These are phyloP conservation scores for Cairneyella variabilis DNA, from an alignment of 495 filamentous ascomycete species.

Conservation along the genomic window DNA sequence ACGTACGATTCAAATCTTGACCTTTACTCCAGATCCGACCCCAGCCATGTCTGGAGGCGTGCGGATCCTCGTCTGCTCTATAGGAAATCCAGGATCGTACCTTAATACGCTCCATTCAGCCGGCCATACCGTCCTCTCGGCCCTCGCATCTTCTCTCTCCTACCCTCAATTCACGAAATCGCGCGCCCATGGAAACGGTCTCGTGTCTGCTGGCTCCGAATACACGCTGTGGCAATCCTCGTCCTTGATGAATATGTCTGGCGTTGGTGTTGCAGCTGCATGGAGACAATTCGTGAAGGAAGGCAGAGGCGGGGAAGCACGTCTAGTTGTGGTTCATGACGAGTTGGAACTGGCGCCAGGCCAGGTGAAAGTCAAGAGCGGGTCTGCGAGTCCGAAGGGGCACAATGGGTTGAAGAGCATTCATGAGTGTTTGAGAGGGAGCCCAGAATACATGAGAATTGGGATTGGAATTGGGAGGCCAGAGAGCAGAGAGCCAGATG, in stretches of 20 bases:
- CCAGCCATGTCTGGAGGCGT: no score
- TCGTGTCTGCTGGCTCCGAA: conserved; percentile 34
- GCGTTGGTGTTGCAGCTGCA: conserved; percentile 37
- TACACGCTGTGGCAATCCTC: conserved; percentile 63
- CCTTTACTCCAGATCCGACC: no score
- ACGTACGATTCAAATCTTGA: not conserved
- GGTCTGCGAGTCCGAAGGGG: conserved; percentile 52
- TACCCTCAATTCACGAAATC: conserved; percentile 37
- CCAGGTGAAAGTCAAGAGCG: conserved; percentile 54
- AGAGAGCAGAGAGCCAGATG: conserved; percentile 48
- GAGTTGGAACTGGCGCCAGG: conserved; percentile 64
- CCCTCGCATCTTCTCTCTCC: conserved; percentile 39
- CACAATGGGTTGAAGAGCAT: conserved; percentile 71
- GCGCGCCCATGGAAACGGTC: conserved; percentile 32
- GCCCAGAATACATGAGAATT: conserved; percentile 50
- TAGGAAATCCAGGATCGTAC: conserved; percentile 65
- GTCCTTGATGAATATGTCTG: conserved; percentile 65
- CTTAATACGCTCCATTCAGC: conserved; percentile 65
- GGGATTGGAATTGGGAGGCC: conserved; percentile 72
- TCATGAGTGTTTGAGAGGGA: conserved; percentile 38
- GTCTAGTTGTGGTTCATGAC: conserved; percentile 68
- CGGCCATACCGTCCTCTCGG: conserved; percentile 60
- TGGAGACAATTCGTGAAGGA: conserved; percentile 36
- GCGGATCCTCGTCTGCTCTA: conserved; percentile 61
- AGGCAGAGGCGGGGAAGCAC: conserved; percentile 30